Evolutionary conservation across 108 stramenopile genomes (phyloP).

Genomic region (Epipyxis sp.): DNA sequence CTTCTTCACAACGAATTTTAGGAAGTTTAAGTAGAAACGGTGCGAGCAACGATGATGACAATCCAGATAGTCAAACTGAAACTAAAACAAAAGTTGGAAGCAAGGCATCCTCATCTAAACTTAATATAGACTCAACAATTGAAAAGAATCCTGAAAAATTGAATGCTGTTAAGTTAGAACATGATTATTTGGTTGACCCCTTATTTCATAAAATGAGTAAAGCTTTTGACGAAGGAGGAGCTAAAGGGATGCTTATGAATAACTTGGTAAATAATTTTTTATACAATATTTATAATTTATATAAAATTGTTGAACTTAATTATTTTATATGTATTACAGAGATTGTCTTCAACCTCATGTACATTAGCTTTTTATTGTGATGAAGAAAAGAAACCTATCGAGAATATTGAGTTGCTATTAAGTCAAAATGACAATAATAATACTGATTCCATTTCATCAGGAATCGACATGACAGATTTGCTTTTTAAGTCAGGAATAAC

Average conservation of each 20-base stretch:
- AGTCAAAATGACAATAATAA: too few species aligned
- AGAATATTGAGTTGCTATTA: too few species aligned
- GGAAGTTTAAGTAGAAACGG: conserved; percentile 77
- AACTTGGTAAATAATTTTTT: conserved; percentile 59
- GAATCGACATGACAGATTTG: too few species aligned
- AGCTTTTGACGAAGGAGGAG: conserved; percentile 94
- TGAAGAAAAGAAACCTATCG: too few species aligned
- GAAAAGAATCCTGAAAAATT: conserved; percentile 68
- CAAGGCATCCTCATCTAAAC: not conserved
- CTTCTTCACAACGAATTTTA: conserved; percentile 82
- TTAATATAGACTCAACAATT: conserved; percentile 9
- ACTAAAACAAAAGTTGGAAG: conserved; percentile 29
- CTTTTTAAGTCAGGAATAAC: too few species aligned
- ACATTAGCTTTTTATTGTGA: too few species aligned
- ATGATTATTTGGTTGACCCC: conserved; percentile 92
- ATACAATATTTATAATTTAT: too few species aligned
- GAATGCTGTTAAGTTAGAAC: conserved; percentile 71
- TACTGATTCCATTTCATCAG: too few species aligned
- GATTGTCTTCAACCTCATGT: too few species aligned
- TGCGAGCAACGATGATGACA: conserved; percentile 18
- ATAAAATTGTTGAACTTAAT: too few species aligned
- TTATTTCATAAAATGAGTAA: conserved; percentile 96
- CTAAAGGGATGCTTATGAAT: conserved; percentile 86
- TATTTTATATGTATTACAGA: too few species aligned
- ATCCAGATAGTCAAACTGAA: conserved; percentile 33